These are phyloP conservation scores for Tuber aestivum DNA, from an alignment of 495 filamentous ascomycete species.

Conservation along the genomic window DNA sequence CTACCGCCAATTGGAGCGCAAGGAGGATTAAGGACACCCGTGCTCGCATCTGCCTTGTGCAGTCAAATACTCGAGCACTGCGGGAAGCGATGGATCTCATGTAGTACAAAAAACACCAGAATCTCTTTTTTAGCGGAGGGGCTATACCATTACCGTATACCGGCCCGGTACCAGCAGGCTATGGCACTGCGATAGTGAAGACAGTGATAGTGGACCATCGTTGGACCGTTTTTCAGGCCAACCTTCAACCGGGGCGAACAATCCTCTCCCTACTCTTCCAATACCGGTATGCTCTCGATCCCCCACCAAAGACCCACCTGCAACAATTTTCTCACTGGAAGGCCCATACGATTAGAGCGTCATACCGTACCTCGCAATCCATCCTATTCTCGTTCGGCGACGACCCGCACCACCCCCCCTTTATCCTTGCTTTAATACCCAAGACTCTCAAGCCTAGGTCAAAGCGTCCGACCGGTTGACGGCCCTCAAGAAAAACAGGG, in stretches of 20 bases:
- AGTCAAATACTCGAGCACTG: slow-evolving; percentile 1
- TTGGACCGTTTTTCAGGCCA: neutral
- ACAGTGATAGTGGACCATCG: neutral
- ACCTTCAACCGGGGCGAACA: no score
- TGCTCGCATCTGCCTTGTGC: slow-evolving; percentile 5
- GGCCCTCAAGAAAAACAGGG: neutral
- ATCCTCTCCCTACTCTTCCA: neutral
- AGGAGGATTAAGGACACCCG: neutral
- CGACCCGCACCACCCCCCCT: no score
- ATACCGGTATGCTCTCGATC: neutral
- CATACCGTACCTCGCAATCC: neutral
- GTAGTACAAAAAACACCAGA: neutral
- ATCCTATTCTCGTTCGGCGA: neutral
- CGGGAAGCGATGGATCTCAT: neutral
- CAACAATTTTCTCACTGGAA: neutral
- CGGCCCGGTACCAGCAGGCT: neutral
- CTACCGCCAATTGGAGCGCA: neutral
- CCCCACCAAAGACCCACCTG: neutral
- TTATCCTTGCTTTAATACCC: neutral
- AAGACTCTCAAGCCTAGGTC: neutral
- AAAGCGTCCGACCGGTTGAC: slow-evolving; percentile 1
- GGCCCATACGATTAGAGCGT: neutral
- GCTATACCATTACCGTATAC: neutral
- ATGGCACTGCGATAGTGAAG: neutral
- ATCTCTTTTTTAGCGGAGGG: neutral